These are phyloP conservation scores for Plasmodium gonderi DNA, from an alignment of 169 alveolate species.

Conservation along the genomic window DNA sequence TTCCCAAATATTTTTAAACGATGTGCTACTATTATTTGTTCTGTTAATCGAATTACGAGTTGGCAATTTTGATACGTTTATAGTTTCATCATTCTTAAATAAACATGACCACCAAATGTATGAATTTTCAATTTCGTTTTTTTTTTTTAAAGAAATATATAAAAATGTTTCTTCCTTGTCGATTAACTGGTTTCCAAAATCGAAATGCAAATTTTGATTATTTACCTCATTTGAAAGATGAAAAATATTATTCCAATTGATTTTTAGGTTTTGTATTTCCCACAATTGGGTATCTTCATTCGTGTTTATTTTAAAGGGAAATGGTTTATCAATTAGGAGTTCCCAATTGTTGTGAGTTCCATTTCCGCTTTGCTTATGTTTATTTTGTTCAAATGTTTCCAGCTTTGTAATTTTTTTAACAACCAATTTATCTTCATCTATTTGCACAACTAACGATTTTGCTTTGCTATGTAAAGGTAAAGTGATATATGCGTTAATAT, in stretches of 20 bases:
- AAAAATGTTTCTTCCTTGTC: constrained; percentile 73
- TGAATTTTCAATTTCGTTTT: constrained; percentile 39
- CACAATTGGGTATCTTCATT: constrained; percentile 74
- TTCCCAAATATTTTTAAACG: constrained; percentile 66
- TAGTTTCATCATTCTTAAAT: constrained; percentile 36
- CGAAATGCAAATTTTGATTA: constrained; percentile 41
- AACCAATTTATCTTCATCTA: constrained; percentile 50
- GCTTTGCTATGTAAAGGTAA: constrained; percentile 65
- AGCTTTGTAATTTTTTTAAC: constrained; percentile 15
- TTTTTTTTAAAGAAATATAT: constrained; percentile 64
- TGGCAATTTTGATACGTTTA: constrained; percentile 37
- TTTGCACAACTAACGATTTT: constrained; percentile 34
- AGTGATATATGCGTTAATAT: constrained; percentile 21
- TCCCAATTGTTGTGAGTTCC: background rate
- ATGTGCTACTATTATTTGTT: background rate
- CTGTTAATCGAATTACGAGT: constrained; percentile 32
- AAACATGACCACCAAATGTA: constrained; percentile 71
- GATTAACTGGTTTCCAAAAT: constrained; percentile 5
- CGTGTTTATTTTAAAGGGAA: constrained; percentile 35
- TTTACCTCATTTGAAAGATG: constrained; percentile 48
- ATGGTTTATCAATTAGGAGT: constrained; percentile 26
- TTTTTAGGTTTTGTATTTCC: constrained; percentile 66
- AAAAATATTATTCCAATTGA: constrained; percentile 51
- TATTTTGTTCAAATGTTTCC: background rate
- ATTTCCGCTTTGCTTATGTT: background rate